Evolutionary conservation across 202 grass and related monocot species (phyloP), one percentile per base, ranked within the genome.

Genomic region (Miscanthus sacchariflorus): DNA sequence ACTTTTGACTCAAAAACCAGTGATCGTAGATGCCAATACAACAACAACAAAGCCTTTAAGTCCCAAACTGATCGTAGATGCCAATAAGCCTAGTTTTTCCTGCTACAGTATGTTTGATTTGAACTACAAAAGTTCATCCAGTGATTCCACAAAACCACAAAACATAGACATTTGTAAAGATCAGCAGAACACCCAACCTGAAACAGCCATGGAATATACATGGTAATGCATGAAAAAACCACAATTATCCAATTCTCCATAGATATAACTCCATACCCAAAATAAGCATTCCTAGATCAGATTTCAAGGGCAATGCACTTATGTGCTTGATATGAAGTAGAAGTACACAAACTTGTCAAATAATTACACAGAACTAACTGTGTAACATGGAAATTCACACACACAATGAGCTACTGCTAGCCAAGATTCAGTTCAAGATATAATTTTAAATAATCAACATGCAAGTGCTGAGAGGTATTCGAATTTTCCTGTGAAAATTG

Each of bases 371-470:
- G 3, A 68, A 33, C 21, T 70, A 27, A 42, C 4, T 56, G 13
- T 40, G 15, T 46, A 65, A 48, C 45, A 54, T 59, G 77, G 70
- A 76, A 5, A 45, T 49, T 77, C 9, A 59, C 63, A 90, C 71
- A 70, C 66, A 42, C 2, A 74, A 63, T 27, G 10, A 25, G n/a
- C n/a, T 64, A 70, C 49, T 48, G 46, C 36, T 27, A 12, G 68
- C 49, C 49, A 77, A 50, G 13, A 58, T 45, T 44, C 12, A 74
- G 33, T 44, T 70, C 39, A 84, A 91, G 81, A 40, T 15, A 9
- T 36, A 59, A 58, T 56, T 64, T 54, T 42, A 68, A 45, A 39
- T 13, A 81, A 80, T 17, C 38, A 82, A 71, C 21, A 43, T 71
- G 64, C 17, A 13, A 15, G 14, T 70, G 13, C 40, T 9, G 67